A percentile compares a stretch with the other conserved stretches of the same genome.
phyloP scores from a whole-genome alignment of 2,329 filamentous ascomycete species.

The Fusarium albidum region DNA sequence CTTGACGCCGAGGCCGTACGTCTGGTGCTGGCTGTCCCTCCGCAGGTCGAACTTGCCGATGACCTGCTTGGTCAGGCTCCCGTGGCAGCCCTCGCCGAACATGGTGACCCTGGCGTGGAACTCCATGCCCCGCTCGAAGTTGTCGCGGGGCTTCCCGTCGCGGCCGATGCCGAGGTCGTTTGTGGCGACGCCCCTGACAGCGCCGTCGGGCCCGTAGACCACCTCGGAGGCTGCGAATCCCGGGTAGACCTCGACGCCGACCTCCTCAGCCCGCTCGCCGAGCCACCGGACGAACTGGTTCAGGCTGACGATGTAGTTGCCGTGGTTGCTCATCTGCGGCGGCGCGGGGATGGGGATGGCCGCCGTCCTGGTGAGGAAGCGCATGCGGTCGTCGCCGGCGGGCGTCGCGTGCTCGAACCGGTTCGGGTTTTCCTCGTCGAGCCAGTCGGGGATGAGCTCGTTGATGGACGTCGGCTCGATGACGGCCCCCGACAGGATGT shows the following conservation, averaged over 20 bases:
- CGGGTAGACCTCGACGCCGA: constrained; percentile 95
- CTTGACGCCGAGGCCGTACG: constrained; percentile 93
- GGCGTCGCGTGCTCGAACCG: constrained; percentile 89
- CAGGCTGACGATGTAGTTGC: constrained; percentile 96
- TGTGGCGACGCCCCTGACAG: constrained; percentile 92
- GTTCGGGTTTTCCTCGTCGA: constrained; percentile 84
- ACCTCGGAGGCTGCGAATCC: constrained; percentile 96
- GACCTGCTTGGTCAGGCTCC: constrained; percentile 93
- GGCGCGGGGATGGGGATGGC: constrained; percentile 85
- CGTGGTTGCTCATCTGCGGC: constrained; percentile 97
- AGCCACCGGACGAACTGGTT: constrained; percentile 97
- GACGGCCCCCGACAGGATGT: constrained; percentile 95
- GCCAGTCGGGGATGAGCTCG: constrained; percentile 94
- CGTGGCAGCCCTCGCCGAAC: constrained; percentile 94
- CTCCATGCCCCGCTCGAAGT: constrained; percentile 97
- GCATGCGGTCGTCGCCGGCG: constrained; percentile 86
- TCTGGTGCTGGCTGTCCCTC: constrained; percentile 89
- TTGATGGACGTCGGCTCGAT: constrained; percentile 88
- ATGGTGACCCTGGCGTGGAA: constrained; percentile 93
- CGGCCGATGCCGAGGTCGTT: constrained; percentile 90
- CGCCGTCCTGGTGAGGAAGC: constrained; percentile 84
- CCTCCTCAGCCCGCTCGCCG: constrained; percentile 93
- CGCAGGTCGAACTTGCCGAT: constrained; percentile 93
- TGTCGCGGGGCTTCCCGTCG: constrained; percentile 85
- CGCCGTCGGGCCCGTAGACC: constrained; percentile 84